Evolutionary conservation across 805 yeast species (phyloP).

Genomic region (Kodamaea leandrae): DNA sequence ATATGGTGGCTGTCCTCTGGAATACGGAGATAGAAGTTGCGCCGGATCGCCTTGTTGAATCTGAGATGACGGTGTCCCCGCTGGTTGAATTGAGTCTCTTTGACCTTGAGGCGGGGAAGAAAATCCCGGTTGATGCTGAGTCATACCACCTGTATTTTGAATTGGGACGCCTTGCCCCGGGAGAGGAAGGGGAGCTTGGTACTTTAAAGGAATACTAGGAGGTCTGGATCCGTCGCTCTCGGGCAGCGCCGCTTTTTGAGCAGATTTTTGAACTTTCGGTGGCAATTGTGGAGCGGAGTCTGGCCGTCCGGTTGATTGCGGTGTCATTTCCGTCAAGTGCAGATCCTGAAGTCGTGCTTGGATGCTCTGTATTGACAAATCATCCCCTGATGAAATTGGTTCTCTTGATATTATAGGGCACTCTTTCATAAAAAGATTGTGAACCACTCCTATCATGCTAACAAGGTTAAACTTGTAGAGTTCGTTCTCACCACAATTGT

Average conservation of each 20-base stretch:
- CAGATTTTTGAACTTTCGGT: conserved; percentile 19
- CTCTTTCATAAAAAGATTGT: conserved; percentile 28
- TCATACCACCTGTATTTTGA: too few species aligned
- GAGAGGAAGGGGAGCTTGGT: conserved; percentile 32
- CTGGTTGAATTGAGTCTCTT: too few species aligned
- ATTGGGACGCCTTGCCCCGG: conserved; percentile 11
- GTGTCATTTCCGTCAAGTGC: background rate
- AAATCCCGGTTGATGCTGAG: background rate
- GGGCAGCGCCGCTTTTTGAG: conserved; percentile 12
- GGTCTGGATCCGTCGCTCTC: conserved; percentile 10
- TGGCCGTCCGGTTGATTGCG: background rate
- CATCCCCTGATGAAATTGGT: background rate
- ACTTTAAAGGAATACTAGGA: conserved; percentile 26
- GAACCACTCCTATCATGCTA: conserved; percentile 23
- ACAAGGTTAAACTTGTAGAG: conserved; percentile 24
- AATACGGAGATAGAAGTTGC: too few species aligned
- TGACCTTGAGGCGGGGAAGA: background rate
- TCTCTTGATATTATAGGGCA: conserved; percentile 38
- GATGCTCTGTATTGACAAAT: background rate
- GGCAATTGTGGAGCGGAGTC: conserved; percentile 22
- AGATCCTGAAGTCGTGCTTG: background rate
- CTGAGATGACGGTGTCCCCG: too few species aligned
- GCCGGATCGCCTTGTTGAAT: too few species aligned
- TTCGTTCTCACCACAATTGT: conserved; percentile 7
- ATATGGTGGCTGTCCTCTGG: too few species aligned